Percentiles rank a stretch among this genome's conserved stretches.
Evolutionary conservation across 192 early-diverging fungal species (phyloP).

Genomic region (Gonapodya prolifera): DNA sequence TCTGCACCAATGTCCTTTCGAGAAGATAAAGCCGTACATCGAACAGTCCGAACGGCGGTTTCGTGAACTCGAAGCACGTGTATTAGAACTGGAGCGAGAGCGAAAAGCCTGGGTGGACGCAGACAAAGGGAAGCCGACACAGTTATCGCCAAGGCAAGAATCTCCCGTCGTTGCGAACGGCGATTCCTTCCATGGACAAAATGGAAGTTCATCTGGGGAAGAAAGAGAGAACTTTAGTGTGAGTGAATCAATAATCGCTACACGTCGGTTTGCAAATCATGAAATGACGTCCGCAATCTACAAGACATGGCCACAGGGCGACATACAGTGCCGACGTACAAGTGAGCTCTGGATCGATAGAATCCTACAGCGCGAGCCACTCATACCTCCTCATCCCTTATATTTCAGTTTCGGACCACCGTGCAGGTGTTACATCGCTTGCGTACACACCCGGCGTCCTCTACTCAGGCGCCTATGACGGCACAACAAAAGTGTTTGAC

Average conservation of each 20-base stretch:
- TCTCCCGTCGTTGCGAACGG: no score
- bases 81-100: conserved; percentile 5
- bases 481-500: conserved; percentile 37
- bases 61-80: conserved; percentile 19
- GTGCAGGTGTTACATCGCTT: conserved; percentile 39
- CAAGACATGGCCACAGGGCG: conserved; percentile 32
- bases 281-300: no score
- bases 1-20: conserved; percentile 34
- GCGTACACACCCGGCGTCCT: conserved; percentile 29
- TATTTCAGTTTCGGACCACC: background rate
- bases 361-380: background rate
- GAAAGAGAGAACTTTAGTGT: conserved; percentile 15
- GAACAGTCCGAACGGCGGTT: conserved; percentile 22
- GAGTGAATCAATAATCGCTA: conserved; percentile 3
- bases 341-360: background rate
- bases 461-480: conserved; percentile 45
- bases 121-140: background rate
- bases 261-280: no score
- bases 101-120: background rate
- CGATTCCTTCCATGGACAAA: background rate
- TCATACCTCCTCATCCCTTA: background rate
- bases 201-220: conserved; percentile 3
- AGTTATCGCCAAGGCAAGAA: no score
- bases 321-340: conserved; percentile 37
- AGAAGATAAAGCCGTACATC: conserved; percentile 34